Evolutionary conservation across 192 early-diverging fungal genomes (phyloP).

Genomic region (Hyaloraphidium curvatum): DNA sequence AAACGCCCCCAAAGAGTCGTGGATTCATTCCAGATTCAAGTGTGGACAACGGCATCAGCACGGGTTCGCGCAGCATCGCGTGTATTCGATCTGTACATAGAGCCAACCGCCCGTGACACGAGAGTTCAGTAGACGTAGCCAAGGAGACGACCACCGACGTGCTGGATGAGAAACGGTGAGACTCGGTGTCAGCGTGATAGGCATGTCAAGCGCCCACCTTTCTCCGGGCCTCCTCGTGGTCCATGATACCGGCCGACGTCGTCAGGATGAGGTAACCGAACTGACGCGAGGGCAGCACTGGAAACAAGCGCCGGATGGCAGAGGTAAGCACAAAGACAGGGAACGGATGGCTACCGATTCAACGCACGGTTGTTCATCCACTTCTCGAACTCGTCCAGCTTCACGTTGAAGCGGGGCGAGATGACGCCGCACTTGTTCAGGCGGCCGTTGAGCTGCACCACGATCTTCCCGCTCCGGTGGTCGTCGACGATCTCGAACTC

Average conservation of each 20-base stretch:
- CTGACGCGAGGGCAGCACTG: slow-evolving; percentile 96
- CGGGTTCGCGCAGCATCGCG: too few relatives aligned
- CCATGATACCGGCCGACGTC: slow-evolving; percentile 95
- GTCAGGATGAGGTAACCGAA: slow-evolving; percentile 85
- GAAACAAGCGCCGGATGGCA: too few relatives aligned
- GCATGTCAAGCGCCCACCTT: slow-evolving; percentile 45
- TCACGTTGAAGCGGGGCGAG: slow-evolving; percentile 95
- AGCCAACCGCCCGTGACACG: too few relatives aligned
- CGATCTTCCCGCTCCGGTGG: slow-evolving; percentile 93
- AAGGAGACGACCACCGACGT: slow-evolving; percentile 94
- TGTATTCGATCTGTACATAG: too few relatives aligned
- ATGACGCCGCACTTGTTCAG: slow-evolving; percentile 99
- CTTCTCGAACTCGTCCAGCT: slow-evolving; percentile 83
- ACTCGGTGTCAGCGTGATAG: neutral
- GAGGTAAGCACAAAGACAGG: too few relatives aligned
- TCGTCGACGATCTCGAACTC: slow-evolving; percentile 98
- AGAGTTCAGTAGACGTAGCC: slow-evolving; percentile 70
- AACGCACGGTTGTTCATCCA: slow-evolving; percentile 91
- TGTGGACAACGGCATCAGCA: too few relatives aligned
- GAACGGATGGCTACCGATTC: too few relatives aligned
- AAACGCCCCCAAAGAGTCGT: too few relatives aligned
- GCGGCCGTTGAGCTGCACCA: slow-evolving; percentile 94
- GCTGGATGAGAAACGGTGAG: neutral
- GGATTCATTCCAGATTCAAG: too few relatives aligned
- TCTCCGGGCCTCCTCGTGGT: slow-evolving; percentile 95